Evolutionary conservation across 148 eudicot species (phyloP), one percentile per base, ranked within the genome.

Genomic region (Vaccinium macrocarpon): DNA sequence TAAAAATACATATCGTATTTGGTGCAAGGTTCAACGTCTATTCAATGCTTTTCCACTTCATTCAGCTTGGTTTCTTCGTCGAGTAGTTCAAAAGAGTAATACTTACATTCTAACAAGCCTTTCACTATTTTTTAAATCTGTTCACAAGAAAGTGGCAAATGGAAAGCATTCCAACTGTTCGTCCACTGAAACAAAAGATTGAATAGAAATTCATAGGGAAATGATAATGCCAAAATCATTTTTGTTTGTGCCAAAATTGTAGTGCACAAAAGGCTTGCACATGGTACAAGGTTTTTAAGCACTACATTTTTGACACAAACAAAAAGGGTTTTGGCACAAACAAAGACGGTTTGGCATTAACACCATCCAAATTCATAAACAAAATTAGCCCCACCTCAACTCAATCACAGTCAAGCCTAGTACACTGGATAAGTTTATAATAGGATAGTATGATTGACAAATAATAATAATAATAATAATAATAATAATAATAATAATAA

Each of bases 81-180:
- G 21, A 71, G 76, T 15, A 35, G 21, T 8, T 74, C 3, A 42
- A 42, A 13, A 38, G 27, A 49, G 18, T 76, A 49, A 76, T 51
- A 48, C 32, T 76, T 48, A 8, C 49, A 35, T 19, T n/a, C 55
- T 48, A 76, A 48, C 16, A 76, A 74, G 13, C 25, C 5, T 21
- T 49, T 76, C 51, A 76, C 29, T 46, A n/a, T 21, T 48, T 48
- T 1, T 6, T 16, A 35, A 21, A 76, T 38, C 25, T 21, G n/a
- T 16, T 48, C 6, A 1, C 52, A 38, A 19, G 4, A 8, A 2
- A 78, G 16, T 13, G 42, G 5, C 27, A 52, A 23, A 19, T 52
- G 80, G 38, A 52, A 78, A 78, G 52, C 80, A 52, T 25, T 13
- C 59, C 52, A 78, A 27, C 53, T 52, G 61, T 78, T 78, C 61